These are phyloP conservation scores for Arthromyces matolae DNA, from an alignment of 768 basidiomycete species.

Conservation along the genomic window DNA sequence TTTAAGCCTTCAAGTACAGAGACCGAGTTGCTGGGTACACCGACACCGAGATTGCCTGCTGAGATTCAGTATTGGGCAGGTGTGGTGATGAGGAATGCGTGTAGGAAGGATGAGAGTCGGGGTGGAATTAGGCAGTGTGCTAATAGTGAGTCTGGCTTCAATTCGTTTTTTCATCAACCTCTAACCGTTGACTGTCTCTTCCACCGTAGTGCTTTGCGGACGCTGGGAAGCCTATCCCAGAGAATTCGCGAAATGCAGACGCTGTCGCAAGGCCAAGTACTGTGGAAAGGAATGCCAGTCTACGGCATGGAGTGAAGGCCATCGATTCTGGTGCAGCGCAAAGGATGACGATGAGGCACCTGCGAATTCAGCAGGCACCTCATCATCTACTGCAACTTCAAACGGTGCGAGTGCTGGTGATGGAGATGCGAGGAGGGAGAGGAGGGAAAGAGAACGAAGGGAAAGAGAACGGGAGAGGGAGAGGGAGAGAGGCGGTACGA, in stretches of 20 bases:
- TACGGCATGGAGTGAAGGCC: constrained; percentile 94
- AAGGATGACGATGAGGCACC: constrained; percentile 44
- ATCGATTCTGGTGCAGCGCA: constrained; percentile 90
- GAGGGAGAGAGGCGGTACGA: constrained; percentile 3
- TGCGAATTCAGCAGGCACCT: neutral
- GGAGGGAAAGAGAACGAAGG: constrained; percentile 3
- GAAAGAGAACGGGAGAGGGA: constrained; percentile 3
- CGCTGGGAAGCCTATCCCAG: constrained; percentile 90
- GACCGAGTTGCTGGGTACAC: constrained; percentile 55
- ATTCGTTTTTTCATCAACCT: neutral
- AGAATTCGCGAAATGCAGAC: constrained; percentile 94
- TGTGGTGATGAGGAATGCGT: constrained; percentile 99
- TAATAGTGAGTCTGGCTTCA: constrained; percentile 60
- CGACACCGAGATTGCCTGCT: constrained; percentile 68
- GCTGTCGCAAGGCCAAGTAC: constrained; percentile 97
- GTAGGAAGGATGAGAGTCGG: constrained; percentile 89
- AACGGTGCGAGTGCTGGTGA: neutral
- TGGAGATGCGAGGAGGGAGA: constrained; percentile 8
- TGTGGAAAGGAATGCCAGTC: constrained; percentile 98
- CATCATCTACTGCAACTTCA: neutral
- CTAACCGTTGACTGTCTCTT: constrained; percentile 6
- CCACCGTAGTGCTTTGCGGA: constrained; percentile 78
- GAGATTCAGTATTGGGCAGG: constrained; percentile 99
- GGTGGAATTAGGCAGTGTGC: constrained; percentile 98
- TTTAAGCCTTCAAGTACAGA: constrained; percentile 88